A percentile compares a stretch with the other conserved stretches of the same genome.
Conservation (phyloP, 768 basidiomycete genomes). For the Podaxis pistillaris region DNA sequence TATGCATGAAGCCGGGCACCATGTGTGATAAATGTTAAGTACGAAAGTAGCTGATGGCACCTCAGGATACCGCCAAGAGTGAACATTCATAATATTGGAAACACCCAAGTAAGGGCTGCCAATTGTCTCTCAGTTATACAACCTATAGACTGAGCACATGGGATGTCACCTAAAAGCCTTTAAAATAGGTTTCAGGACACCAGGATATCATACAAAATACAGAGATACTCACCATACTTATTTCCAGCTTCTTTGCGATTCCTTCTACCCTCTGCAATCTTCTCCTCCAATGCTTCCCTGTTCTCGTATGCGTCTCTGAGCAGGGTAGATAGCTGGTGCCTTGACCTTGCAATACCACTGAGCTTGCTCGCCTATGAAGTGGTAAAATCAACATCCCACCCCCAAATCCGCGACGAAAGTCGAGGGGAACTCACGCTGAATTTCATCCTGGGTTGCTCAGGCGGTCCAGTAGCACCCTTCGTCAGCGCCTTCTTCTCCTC, state of each 20-base stretch:
- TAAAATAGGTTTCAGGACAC: background rate
- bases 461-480: slow-evolving; percentile 53
- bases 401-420: background rate
- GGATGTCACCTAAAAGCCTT: slow-evolving; percentile 36
- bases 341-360: slow-evolving; percentile 64
- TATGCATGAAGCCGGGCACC: background rate
- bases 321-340: slow-evolving; percentile 79
- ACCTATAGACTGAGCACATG: slow-evolving; percentile 6
- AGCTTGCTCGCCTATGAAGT: slow-evolving; percentile 61
- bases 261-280: slow-evolving; percentile 76
- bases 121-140: background rate
- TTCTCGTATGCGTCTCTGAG: slow-evolving; percentile 83
- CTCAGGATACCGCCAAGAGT: background rate
- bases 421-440: slow-evolving; percentile 56
- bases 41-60: background rate
- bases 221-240: slow-evolving; percentile 71
- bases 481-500: slow-evolving; percentile 80
- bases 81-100: background rate
- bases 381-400: background rate
- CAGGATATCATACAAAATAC: background rate
- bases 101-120: background rate
- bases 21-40: background rate
- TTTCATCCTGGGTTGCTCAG: slow-evolving; percentile 77
- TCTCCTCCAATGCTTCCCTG: slow-evolving; percentile 79
- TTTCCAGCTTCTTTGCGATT: slow-evolving; percentile 90